Conservation (phyloP, 2,329 filamentous ascomycete genomes). For the Paecilomyces sp. region DNA sequence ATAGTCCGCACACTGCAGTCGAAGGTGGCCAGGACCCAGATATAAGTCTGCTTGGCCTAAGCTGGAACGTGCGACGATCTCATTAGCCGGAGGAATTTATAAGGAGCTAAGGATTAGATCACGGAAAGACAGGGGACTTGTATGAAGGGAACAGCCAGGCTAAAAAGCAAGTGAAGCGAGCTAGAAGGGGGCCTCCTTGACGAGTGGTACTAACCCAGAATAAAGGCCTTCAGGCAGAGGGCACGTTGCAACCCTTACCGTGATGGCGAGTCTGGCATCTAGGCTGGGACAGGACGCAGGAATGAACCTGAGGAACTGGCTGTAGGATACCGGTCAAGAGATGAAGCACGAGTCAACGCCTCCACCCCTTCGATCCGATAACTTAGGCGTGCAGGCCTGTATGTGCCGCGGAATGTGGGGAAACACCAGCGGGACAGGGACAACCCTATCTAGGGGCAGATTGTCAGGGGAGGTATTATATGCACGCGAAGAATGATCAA, state of each 20-base stretch:
- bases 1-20: conserved; percentile 29
- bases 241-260: conserved; percentile 37
- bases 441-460: conserved; percentile 35
- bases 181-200: conserved; percentile 13
- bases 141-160: conserved; percentile 4
- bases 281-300: conserved; percentile 30
- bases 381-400: conserved; percentile 21
- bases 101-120: conserved; percentile 9
- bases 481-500: conserved; percentile 19
- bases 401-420: conserved; percentile 32
- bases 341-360: conserved; percentile 42
- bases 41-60: conserved; percentile 23
- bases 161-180: conserved; percentile 4
- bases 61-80: conserved; percentile 20
- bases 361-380: conserved; percentile 33
- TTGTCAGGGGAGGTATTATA: conserved; percentile 24
- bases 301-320: conserved; percentile 33
- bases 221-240: conserved; percentile 31
- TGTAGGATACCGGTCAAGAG: conserved; percentile 30
- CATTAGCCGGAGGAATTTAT: conserved; percentile 20
- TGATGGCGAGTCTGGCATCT: conserved; percentile 39
- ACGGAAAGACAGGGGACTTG: conserved; percentile 13
- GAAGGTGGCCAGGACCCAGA: conserved; percentile 19
- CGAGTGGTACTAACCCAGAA: conserved; percentile 34
- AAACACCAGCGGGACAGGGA: conserved; percentile 21